phyloP scores from a whole-genome alignment of 2,329 filamentous ascomycete species.

The Ramichloridium luteum region DNA sequence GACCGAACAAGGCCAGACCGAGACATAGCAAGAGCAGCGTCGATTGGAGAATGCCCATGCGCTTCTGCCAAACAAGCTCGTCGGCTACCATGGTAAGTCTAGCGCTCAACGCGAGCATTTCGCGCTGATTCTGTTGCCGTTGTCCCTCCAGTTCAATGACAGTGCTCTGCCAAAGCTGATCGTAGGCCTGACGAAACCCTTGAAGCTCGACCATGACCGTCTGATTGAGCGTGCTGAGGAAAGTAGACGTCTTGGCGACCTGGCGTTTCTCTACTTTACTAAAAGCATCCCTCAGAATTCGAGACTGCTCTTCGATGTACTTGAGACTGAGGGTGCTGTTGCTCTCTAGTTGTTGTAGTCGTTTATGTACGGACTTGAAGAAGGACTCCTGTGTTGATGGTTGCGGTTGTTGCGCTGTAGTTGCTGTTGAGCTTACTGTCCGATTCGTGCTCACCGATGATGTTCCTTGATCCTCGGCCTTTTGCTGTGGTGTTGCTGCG shows the following conservation, averaged over 20 bases:
- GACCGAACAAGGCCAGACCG: slow-evolving; percentile 67
- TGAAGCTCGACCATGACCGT: slow-evolving; percentile 75
- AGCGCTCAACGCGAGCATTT: slow-evolving; percentile 68
- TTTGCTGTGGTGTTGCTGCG: too few relatives aligned
- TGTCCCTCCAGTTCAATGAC: slow-evolving; percentile 84
- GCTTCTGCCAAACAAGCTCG: slow-evolving; percentile 71
- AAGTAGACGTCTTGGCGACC: slow-evolving; percentile 66
- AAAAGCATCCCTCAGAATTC: slow-evolving; percentile 76
- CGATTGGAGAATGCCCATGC: slow-evolving; percentile 86
- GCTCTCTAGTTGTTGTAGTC: slow-evolving; percentile 76
- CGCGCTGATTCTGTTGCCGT: slow-evolving; percentile 68
- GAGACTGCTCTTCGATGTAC: slow-evolving; percentile 94
- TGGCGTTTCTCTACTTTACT: slow-evolving; percentile 79
- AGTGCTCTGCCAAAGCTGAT: slow-evolving; percentile 93
- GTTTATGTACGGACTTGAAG: slow-evolving; percentile 92
- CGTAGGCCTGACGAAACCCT: slow-evolving; percentile 72
- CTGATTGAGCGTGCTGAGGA: slow-evolving; percentile 72
- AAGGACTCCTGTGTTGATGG: slow-evolving; percentile 94
- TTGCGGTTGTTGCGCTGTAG: slow-evolving; percentile 31
- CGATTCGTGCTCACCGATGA: slow-evolving; percentile 9
- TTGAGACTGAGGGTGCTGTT: slow-evolving; percentile 88
- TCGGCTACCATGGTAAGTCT: slow-evolving; percentile 85
- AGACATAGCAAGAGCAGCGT: slow-evolving; percentile 78
- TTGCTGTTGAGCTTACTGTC: background rate
- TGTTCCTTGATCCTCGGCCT: slow-evolving; percentile 1